Evolutionary conservation across 108 stramenopile genomes (phyloP).

Genomic region (Discostella pseudostelligera): DNA sequence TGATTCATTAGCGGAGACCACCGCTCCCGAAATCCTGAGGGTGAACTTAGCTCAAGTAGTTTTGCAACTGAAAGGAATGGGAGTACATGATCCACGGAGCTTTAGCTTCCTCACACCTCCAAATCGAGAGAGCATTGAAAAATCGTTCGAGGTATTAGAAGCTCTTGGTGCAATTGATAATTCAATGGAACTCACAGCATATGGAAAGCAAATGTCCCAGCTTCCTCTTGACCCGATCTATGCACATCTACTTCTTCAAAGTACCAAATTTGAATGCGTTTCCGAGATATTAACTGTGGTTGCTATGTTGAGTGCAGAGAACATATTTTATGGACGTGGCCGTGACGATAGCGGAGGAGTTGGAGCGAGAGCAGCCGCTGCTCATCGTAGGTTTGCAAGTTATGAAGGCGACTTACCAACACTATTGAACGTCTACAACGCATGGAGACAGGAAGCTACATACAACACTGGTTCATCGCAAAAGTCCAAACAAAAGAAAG

Average conservation of each 20-base stretch:
- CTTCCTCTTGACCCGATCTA: constrained; percentile 79
- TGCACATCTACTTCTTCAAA: constrained; percentile 75
- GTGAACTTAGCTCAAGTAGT: constrained; percentile 76
- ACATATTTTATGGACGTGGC: constrained; percentile 88
- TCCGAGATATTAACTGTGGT: constrained; percentile 92
- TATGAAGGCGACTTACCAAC: constrained; percentile 96
- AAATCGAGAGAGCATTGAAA: constrained; percentile 44
- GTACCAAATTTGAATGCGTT: constrained; percentile 74
- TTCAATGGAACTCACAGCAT: constrained; percentile 59
- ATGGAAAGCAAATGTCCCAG: constrained; percentile 75
- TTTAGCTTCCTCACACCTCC: constrained; percentile 92
- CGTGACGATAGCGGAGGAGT: constrained; percentile 74
- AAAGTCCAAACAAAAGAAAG: constrained; percentile 45
- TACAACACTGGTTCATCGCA: constrained; percentile 42
- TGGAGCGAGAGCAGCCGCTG: constrained; percentile 66
- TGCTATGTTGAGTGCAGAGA: constrained; percentile 93
- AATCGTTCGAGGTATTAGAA: constrained; percentile 63
- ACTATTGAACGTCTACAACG: constrained; percentile 87
- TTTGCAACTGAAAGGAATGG: constrained; percentile 90
- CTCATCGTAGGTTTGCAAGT: constrained; percentile 73
- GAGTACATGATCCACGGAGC: constrained; percentile 77
- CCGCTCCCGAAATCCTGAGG: constrained; percentile 89
- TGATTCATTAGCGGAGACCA: constrained; percentile 50
- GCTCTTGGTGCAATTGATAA: constrained; percentile 70
- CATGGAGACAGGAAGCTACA: constrained; percentile 82